These are phyloP conservation scores for Sporothrix luriei DNA, from an alignment of 2,329 filamentous ascomycete genomes.

Conservation along the genomic window DNA sequence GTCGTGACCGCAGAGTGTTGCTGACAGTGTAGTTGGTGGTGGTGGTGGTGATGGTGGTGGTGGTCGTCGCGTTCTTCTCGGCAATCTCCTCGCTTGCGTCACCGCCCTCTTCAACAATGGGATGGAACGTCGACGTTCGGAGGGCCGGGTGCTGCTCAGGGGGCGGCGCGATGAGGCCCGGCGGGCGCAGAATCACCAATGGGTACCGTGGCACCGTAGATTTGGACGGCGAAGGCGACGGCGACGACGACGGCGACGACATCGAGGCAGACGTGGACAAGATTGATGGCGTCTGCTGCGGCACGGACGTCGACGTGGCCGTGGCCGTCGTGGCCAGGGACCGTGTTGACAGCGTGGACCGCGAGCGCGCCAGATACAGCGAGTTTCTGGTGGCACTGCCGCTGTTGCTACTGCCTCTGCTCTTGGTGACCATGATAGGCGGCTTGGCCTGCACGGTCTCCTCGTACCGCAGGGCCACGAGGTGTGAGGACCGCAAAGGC, in stretches of 20 bases:
- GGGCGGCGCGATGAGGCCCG: constrained; percentile 46
- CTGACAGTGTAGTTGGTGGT: too few relatives aligned
- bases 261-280: constrained; percentile 5
- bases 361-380: constrained; percentile 45
- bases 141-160: constrained; percentile 59
- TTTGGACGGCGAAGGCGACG: constrained; percentile 16
- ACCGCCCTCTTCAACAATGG: constrained; percentile 42
- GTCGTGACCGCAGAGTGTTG: too few relatives aligned
- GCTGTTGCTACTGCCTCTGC: constrained; percentile 10
- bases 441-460: constrained; percentile 60
- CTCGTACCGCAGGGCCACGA: constrained; percentile 63
- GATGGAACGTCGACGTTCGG: constrained; percentile 44
- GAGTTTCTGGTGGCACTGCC: constrained; percentile 41
- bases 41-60: too few relatives aligned
- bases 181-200: constrained; percentile 44
- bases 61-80: not conserved
- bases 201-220: constrained; percentile 30
- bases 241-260: not conserved
- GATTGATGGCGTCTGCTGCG: not conserved
- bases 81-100: constrained; percentile 35
- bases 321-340: constrained; percentile 37
- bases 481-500: constrained; percentile 44
- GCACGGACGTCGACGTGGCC: constrained; percentile 21
- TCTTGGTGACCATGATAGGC: constrained; percentile 54
- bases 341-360: constrained; percentile 37